Conservation (phyloP, 1,284 basidiomycete genomes). For the Ganoderma boninense region DNA sequence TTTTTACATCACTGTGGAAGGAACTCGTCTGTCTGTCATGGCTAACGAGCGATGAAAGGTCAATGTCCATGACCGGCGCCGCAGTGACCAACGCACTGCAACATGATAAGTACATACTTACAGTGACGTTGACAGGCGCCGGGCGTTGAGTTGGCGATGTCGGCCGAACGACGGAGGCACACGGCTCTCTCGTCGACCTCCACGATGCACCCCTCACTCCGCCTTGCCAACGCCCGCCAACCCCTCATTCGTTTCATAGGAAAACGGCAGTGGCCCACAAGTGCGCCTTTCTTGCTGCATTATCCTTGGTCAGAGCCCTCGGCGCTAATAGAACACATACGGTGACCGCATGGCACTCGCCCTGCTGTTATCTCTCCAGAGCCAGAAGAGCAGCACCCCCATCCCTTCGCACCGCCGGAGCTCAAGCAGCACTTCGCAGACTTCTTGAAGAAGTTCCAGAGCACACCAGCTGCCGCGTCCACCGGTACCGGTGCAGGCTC, state of each 20-base stretch:
- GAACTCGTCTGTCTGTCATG: not conserved
- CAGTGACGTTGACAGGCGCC: not conserved
- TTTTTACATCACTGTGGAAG: not conserved
- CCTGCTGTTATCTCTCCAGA: slow-evolving; percentile 47
- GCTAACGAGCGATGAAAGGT: not conserved
- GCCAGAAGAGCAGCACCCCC: slow-evolving; percentile 68
- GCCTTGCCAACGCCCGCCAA: slow-evolving; percentile 51
- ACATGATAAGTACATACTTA: no score
- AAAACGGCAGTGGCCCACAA: slow-evolving; percentile 67
- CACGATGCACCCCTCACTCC: slow-evolving; percentile 58
- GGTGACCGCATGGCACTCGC: not conserved
- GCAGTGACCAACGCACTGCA: no score
- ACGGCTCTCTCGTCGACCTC: slow-evolving; percentile 22
- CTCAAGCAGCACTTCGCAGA: slow-evolving; percentile 69
- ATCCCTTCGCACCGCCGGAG: slow-evolving; percentile 81
- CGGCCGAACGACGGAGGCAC: slow-evolving; percentile 26
- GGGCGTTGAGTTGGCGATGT: slow-evolving; percentile 15
- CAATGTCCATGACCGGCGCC: no score
- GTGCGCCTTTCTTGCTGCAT: slow-evolving; percentile 46
- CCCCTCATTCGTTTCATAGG: slow-evolving; percentile 87
- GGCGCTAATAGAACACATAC: not conserved
- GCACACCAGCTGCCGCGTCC: slow-evolving; percentile 31
- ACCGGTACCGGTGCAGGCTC: slow-evolving; percentile 22
- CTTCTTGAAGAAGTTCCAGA: slow-evolving; percentile 61
- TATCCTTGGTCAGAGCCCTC: not conserved